Evolutionary conservation across 202 grass and related monocot genomes (phyloP).

Genomic region (Digitaria exilis): DNA sequence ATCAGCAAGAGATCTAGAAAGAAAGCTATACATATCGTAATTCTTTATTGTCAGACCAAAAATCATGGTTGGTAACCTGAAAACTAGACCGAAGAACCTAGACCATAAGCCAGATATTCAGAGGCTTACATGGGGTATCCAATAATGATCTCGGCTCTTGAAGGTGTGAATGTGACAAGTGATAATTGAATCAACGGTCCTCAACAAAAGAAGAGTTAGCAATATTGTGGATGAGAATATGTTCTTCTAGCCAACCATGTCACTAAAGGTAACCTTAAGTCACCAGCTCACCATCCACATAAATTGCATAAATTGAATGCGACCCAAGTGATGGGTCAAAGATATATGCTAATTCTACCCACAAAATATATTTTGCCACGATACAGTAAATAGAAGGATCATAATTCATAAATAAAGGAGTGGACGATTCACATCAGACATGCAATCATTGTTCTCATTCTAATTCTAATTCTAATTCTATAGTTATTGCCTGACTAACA

Average conservation of each 20-base stretch:
- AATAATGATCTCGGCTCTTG: not conserved
- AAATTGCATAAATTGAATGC: conserved; percentile 26
- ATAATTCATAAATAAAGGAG: not conserved
- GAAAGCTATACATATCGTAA: not conserved
- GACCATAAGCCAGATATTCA: not conserved
- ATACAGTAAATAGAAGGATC: conserved; percentile 1
- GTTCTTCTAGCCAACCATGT: conserved; percentile 9
- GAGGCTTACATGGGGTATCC: not conserved
- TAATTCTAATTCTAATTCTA: too few species aligned
- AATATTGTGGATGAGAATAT: conserved; percentile 28
- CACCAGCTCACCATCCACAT: conserved; percentile 1
- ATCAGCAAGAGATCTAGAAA: not conserved
- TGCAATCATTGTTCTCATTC: not conserved
- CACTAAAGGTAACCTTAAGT: conserved; percentile 14
- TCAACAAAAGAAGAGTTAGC: conserved; percentile 23
- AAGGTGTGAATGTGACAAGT: not conserved
- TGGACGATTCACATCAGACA: not conserved
- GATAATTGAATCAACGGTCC: not conserved
- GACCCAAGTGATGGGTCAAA: conserved; percentile 1
- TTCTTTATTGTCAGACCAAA: not conserved
- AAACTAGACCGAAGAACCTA: not conserved
- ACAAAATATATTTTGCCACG: not conserved
- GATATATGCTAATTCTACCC: conserved; percentile 1
- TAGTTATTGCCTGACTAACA: not conserved
- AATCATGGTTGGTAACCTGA: not conserved